These are phyloP conservation scores for Emergomyces pasteurianus DNA, from an alignment of 2,329 filamentous ascomycete genomes.

Conservation along the genomic window DNA sequence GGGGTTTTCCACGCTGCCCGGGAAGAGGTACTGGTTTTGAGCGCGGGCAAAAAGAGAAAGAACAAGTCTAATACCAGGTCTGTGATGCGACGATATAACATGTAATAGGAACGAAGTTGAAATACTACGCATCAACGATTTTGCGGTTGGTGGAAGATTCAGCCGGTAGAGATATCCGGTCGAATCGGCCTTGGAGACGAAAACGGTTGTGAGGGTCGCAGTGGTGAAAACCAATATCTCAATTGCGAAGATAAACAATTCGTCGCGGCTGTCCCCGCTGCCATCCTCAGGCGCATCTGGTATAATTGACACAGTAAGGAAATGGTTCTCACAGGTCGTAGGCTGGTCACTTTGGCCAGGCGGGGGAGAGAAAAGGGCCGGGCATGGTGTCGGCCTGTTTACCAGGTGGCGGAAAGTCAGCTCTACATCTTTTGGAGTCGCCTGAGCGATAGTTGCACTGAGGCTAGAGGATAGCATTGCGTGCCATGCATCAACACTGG, in stretches of 20 bases:
- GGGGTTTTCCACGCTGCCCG: conserved; percentile 72
- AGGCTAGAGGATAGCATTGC: conserved; percentile 25
- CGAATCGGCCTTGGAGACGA: conserved; percentile 94
- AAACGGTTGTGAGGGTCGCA: conserved; percentile 67
- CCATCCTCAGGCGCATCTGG: conserved; percentile 1
- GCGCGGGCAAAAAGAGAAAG: conserved; percentile 86
- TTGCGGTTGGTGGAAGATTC: conserved; percentile 43
- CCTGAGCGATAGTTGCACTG: conserved; percentile 38
- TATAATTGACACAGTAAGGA: conserved; percentile 47
- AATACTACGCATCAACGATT: conserved; percentile 58
- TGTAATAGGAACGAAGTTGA: conserved; percentile 64
- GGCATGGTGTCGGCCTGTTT: conserved; percentile 62
- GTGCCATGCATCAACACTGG: background rate
- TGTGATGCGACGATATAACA: conserved; percentile 55
- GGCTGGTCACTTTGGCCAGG: conserved; percentile 58
- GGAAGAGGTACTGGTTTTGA: conserved; percentile 90
- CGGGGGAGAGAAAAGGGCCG: conserved; percentile 67
- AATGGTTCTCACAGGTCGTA: conserved; percentile 83
- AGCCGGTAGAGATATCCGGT: conserved; percentile 71
- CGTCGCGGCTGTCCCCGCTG: conserved; percentile 18
- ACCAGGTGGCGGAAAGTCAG: conserved; percentile 79
- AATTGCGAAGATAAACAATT: conserved; percentile 67
- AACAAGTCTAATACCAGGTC: conserved; percentile 55
- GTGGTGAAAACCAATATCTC: conserved; percentile 85
- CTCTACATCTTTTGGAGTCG: conserved; percentile 39